Evolutionary conservation across 2,329 filamentous ascomycete genomes (phyloP).

Genomic region (Fusarium tanahbumbuense): DNA sequence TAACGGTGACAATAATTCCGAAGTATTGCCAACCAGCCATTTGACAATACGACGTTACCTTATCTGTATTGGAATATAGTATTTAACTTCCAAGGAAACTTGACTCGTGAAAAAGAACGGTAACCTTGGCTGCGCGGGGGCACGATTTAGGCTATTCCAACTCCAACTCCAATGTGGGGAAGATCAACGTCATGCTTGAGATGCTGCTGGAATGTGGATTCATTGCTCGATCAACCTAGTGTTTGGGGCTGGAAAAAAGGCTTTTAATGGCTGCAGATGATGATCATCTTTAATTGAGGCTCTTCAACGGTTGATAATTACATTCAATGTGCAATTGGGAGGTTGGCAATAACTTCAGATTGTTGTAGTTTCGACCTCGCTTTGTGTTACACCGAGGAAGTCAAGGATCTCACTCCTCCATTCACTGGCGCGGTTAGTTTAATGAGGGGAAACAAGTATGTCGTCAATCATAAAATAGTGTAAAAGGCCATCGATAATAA

Average conservation of each 20-base stretch:
- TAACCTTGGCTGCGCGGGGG: background rate
- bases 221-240: constrained; percentile 13
- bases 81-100: background rate
- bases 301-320: background rate
- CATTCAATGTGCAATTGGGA: background rate
- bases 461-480: constrained; percentile 3
- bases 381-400: constrained; percentile 3
- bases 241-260: background rate
- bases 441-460: constrained; percentile 31
- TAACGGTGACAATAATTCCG: constrained; percentile 10
- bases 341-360: background rate
- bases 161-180: constrained; percentile 15
- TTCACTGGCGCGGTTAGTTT: background rate
- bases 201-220: constrained; percentile 13
- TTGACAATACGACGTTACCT: background rate
- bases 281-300: background rate
- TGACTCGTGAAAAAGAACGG: background rate
- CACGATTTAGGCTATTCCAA: constrained; percentile 27
- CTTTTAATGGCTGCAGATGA: background rate
- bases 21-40: background rate
- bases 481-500: background rate
- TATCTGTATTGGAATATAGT: background rate
- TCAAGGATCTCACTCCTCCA: constrained; percentile 25
- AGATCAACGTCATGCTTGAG: constrained; percentile 17
- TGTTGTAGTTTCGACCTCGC: background rate